Evolutionary conservation across 2,329 filamentous ascomycete genomes (phyloP).

Genomic region (Pezicula rhizophila): DNA sequence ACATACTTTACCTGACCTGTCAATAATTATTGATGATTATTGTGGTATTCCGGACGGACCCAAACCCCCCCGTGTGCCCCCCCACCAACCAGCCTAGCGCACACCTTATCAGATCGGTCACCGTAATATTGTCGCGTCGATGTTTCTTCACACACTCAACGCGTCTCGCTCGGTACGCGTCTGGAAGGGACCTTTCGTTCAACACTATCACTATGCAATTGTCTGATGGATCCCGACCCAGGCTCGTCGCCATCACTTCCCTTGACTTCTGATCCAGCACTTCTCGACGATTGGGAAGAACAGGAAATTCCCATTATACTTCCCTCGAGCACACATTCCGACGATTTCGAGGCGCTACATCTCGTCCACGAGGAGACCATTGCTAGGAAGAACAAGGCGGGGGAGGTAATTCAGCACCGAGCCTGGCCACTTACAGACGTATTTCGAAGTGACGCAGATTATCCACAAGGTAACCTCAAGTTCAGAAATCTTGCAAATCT

Average conservation of each 20-base stretch:
- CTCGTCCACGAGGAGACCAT: constrained; percentile 34
- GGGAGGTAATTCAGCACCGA: constrained; percentile 45
- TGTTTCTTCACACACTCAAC: background rate
- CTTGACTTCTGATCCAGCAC: constrained; percentile 17
- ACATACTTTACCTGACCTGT: too few species aligned
- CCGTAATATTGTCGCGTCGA: background rate
- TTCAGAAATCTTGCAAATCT: background rate
- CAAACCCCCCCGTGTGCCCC: too few species aligned
- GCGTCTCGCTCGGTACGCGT: background rate
- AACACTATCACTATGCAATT: background rate
- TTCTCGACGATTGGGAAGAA: constrained; percentile 19
- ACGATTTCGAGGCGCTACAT: constrained; percentile 41
- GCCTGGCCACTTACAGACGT: constrained; percentile 39
- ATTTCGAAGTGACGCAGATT: constrained; percentile 43
- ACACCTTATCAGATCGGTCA: background rate
- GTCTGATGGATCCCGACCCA: constrained; percentile 6
- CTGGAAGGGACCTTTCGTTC: too few species aligned
- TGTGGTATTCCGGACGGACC: too few species aligned
- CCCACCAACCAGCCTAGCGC: too few species aligned
- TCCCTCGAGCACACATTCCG: constrained; percentile 28
- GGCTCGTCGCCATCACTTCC: constrained; percentile 16
- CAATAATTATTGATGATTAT: too few species aligned
- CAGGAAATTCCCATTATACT: constrained; percentile 2
- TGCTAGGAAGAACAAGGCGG: constrained; percentile 33
- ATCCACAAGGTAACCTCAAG: constrained; percentile 20